Base-by-base conservation (phyloP, 805 yeast species). In the Wickerhamiella hasegawae region DNA sequence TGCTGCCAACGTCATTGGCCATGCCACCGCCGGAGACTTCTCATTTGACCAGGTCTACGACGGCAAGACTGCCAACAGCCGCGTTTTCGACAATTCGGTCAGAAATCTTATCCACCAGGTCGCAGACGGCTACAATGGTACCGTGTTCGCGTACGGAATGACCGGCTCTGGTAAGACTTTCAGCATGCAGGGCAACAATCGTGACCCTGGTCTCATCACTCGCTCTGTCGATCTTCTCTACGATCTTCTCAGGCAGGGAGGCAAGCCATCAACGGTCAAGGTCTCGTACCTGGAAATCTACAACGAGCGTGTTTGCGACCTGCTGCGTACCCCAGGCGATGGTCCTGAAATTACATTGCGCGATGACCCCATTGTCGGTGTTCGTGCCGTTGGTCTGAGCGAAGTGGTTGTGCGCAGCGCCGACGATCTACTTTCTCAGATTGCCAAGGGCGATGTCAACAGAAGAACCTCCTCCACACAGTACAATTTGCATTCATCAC, bases 121-220 rank as follows among this genome's bases (percentile, higher is more conserved):
- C 41, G 65, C 66, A 46, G 74, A 73, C 12, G 95, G 94, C 0
- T 85, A 59, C 54, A 83, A 83, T 49, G 85, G 85, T 12, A 84
- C 95, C 0, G 72, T 85, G 1, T 83, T 87, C 53, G 96, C 97
- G 0, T 83, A 83, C 49, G 95, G 95, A 24, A 80, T 80, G 83
- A 83, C 95, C 0, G 94, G 94, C 0, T 77, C 92, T 1, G 95
- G 95, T 9, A 83, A 83, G 54, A 83, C 95, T 0, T 74, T 69
- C 51, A 71, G 93, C 2, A 83, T 83, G 93, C 76, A 75, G 42
- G 94, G 94, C 21, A 41, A 45, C 4, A 76, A 73, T 41, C 18
- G 19, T 14, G 48, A 44, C 24, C 73, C 76, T 0, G 94, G 94
- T 3, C 63, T 83, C 33, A 77, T 84, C 29, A 73, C 76, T 27